These are phyloP conservation scores for Knufia petricola DNA, from an alignment of 2,329 filamentous ascomycete genomes.

Conservation along the genomic window DNA sequence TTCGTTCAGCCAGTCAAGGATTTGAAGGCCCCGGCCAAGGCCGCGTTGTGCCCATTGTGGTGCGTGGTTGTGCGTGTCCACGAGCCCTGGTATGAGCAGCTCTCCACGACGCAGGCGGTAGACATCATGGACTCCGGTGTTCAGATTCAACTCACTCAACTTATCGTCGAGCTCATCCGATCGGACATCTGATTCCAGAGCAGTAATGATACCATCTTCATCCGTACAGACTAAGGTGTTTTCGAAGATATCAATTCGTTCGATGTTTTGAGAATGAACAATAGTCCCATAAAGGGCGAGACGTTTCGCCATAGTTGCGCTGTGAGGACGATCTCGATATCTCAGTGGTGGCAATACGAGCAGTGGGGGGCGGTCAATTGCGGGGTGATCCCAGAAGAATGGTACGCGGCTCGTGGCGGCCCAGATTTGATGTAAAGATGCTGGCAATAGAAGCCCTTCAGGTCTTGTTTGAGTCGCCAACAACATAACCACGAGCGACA, in stretches of 20 bases:
- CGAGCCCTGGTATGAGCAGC: conserved; percentile 51
- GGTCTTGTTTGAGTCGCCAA: conserved; percentile 39
- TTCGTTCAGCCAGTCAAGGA: conserved; percentile 53
- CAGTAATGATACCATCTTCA: conserved; percentile 26
- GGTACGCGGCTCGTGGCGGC: too few relatives aligned
- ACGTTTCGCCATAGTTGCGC: conserved; percentile 12
- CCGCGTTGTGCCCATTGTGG: conserved; percentile 45
- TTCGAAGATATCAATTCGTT: conserved; percentile 26
- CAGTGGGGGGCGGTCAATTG: neutral
- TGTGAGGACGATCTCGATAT: neutral
- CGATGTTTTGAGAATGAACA: conserved; percentile 25
- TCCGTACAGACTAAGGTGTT: conserved; percentile 28
- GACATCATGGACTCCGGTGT: conserved; percentile 8
- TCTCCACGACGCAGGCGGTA: conserved; percentile 29
- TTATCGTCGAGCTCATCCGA: conserved; percentile 21
- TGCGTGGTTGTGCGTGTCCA: conserved; percentile 62
- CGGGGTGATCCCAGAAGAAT: neutral
- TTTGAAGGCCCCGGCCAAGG: conserved; percentile 31
- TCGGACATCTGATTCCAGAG: conserved; percentile 22
- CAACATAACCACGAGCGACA: conserved; percentile 77
- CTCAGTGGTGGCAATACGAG: neutral
- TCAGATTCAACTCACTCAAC: conserved; percentile 16
- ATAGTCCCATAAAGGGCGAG: conserved; percentile 30
- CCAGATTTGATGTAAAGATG: too few relatives aligned
- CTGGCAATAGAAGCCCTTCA: neutral